Evolutionary conservation across 2,329 filamentous ascomycete species (phyloP), one percentile per base, ranked within the genome.

Genomic region (Capronia americana): DNA sequence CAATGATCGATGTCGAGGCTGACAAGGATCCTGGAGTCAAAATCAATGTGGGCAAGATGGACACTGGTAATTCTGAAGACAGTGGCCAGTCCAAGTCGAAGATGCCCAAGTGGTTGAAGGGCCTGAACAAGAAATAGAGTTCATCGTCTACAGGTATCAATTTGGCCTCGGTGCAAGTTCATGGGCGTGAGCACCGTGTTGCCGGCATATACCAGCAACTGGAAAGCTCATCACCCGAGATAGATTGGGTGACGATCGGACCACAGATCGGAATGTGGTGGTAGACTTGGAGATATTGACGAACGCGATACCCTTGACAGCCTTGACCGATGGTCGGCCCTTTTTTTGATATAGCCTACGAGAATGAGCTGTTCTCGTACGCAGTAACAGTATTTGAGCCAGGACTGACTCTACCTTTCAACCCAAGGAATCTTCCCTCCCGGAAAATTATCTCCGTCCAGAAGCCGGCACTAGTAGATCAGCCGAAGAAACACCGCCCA

Each of bases 61-160:
- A 80, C 59, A 77, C 71, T 59, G 77, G 78, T 69, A 62, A 75
- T 59, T 55, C 53, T 28, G 76, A 79, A 67, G 75, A 74, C 30
- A 67, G 73, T 55, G 74, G 75, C 26, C 71, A 75, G 58, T 72
- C 72, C 59, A 79, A 79, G 67, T 74, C 73, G 46, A 80, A 80
- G 66, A 73, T 88, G 72, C 90, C 90, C 23, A 92, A 91, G 76
- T 92, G 91, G 86, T 78, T 93, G 48, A 91, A 90, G 77, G 79
- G 90, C 63, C 83, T 88, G 32, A 87, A 87, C 7, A 93, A 91
- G 84, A 93, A 92, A 80, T 91, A 67, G 53, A 24, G 12, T 23
- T 38, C 46, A 32, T 26, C 26, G 2, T 20, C 7, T 24, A 44
- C n/a, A 30, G 34, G 63, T 28, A n/a, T 20, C 20, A 55, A 55